Conservation (phyloP, 805 yeast species). For the Pachysolen tannophilus region DNA sequence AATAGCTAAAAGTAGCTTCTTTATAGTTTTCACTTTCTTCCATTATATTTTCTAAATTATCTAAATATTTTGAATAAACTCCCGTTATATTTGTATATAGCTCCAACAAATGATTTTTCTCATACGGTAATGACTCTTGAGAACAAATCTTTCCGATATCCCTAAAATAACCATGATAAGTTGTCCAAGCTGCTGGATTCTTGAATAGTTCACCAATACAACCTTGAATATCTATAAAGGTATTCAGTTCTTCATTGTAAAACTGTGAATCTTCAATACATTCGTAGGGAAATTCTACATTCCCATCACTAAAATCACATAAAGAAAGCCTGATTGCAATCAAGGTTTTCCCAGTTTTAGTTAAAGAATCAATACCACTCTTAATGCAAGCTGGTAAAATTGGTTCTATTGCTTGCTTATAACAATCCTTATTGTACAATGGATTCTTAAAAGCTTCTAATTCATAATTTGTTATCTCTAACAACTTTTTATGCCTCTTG, state of each 20-base stretch:
- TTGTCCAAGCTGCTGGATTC: constrained; percentile 2
- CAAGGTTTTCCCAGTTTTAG: not conserved
- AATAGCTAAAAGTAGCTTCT: no score
- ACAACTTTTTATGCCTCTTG: no score
- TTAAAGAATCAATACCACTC: not conserved
- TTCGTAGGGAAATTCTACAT: not conserved
- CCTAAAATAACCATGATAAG: constrained; percentile 3
- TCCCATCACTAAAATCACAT: constrained; percentile 3
- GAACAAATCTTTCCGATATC: not conserved
- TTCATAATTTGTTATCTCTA: no score
- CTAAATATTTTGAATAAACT: no score
- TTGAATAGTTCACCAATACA: constrained; percentile 2
- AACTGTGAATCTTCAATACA: not conserved
- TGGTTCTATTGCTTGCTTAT: constrained; percentile 1
- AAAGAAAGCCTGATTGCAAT: constrained; percentile 1
- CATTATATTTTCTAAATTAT: no score
- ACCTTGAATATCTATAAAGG: not conserved
- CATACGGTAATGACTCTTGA: constrained; percentile 1
- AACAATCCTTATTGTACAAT: constrained; percentile 1
- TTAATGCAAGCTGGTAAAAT: not conserved
- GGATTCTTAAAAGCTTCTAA: no score
- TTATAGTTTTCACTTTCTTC: no score
- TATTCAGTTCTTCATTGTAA: not conserved
- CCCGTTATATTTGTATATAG: no score
- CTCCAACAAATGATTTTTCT: no score